Percentiles rank a stretch among this genome's conserved stretches.
These are phyloP conservation scores for Neurospora sp. DNA, from an alignment of 495 filamentous ascomycete species.

Conservation along the genomic window DNA sequence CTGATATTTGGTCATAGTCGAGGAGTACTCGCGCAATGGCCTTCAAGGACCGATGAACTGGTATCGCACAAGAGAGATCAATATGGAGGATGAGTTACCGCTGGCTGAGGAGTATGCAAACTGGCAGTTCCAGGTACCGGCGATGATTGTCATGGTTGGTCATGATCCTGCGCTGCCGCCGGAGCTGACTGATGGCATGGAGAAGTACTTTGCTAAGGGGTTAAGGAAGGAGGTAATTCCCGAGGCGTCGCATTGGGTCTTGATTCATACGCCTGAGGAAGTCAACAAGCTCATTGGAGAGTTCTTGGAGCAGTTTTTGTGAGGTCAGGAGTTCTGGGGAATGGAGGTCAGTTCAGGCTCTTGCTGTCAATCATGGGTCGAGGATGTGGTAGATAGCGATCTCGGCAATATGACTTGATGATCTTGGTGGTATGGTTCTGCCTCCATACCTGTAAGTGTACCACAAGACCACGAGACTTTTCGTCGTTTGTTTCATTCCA, in stretches of 20 bases:
- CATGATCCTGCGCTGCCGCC: background rate
- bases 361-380: background rate
- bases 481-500: background rate
- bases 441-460: too few species aligned
- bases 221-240: background rate
- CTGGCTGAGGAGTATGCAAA: background rate
- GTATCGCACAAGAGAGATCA: background rate
- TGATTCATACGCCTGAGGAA: background rate
- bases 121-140: background rate
- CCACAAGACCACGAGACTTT: too few species aligned
- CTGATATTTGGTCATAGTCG: background rate
- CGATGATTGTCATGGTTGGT: background rate
- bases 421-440: too few species aligned
- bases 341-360: background rate
- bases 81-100: background rate
- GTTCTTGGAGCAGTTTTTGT: background rate
- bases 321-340: background rate
- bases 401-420: too few species aligned
- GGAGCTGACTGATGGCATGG: background rate
- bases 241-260: background rate
- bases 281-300: background rate
- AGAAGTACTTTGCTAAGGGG: background rate
- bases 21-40: background rate
- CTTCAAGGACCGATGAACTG: background rate
- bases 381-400: background rate